A percentile compares a stretch with the other conserved stretches of the same genome.
These are phyloP conservation scores for Fusarium aywerte DNA, from an alignment of 2,329 filamentous ascomycete genomes.

Conservation along the genomic window DNA sequence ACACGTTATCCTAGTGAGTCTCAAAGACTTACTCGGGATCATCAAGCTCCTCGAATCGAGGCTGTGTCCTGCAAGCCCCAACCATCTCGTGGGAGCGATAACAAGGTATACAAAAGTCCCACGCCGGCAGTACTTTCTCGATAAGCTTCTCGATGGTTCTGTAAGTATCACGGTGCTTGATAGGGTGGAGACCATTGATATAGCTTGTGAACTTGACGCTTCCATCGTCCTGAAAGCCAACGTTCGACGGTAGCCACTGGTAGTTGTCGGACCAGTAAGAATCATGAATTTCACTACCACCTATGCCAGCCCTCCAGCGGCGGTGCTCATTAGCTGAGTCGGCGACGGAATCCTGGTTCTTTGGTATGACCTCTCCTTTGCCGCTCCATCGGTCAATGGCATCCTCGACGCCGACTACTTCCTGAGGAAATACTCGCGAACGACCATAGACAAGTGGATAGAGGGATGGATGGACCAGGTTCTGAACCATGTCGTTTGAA, in stretches of 20 bases:
- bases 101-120: constrained; percentile 52
- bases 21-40: constrained; percentile 20
- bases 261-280: constrained; percentile 53
- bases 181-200: constrained; percentile 59
- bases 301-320: constrained; percentile 46
- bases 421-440: constrained; percentile 50
- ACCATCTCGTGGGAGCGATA: fast-evolving
- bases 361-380: constrained; percentile 37
- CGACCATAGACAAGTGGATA: constrained; percentile 38
- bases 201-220: constrained; percentile 56
- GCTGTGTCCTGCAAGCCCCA: constrained; percentile 21
- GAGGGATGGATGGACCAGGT: constrained; percentile 36
- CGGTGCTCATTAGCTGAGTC: not conserved
- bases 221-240: constrained; percentile 52
- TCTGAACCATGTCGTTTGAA: not conserved
- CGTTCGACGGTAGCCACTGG: constrained; percentile 47
- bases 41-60: constrained; percentile 10
- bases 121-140: constrained; percentile 53
- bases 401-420: constrained; percentile 43
- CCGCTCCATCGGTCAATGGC: constrained; percentile 38
- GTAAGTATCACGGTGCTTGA: constrained; percentile 48
- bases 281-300: constrained; percentile 65
- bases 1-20: fast-evolving
- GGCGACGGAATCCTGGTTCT: constrained; percentile 42
- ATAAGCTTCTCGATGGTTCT: constrained; percentile 52